These are phyloP conservation scores for Mycena rosella DNA, from an alignment of 768 basidiomycete species.

Conservation along the genomic window DNA sequence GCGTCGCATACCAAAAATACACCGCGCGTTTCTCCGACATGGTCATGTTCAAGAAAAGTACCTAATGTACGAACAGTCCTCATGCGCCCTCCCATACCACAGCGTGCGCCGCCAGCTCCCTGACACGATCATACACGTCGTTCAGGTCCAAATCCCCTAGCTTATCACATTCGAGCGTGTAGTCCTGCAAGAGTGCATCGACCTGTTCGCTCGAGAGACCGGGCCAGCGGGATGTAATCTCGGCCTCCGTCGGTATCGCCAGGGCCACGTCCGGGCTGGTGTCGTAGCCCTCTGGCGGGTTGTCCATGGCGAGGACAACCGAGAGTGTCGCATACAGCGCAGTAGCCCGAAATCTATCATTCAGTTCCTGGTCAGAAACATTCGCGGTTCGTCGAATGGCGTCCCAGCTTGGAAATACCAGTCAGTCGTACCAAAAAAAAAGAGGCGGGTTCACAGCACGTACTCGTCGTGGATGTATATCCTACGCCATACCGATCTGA, in stretches of 20 bases:
- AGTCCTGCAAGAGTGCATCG: conserved; percentile 70
- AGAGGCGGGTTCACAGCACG: conserved; percentile 43
- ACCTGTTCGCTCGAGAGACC: conserved; percentile 77
- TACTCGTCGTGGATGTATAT: conserved; percentile 93
- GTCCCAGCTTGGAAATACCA: conserved; percentile 74
- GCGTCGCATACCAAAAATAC: conserved; percentile 64
- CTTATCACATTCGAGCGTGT: conserved; percentile 68
- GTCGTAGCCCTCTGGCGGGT: conserved; percentile 61
- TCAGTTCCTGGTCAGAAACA: conserved; percentile 82
- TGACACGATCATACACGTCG: conserved; percentile 72
- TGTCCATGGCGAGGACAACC: conserved; percentile 57
- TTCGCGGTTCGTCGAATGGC: conserved; percentile 79
- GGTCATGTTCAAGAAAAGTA: conserved; percentile 40
- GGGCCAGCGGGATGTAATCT: conserved; percentile 80
- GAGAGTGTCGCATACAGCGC: conserved; percentile 79
- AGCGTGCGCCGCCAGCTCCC: conserved; percentile 71
- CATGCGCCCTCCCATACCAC: conserved; percentile 50
- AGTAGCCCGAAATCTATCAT: conserved; percentile 76
- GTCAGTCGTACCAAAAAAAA: background rate
- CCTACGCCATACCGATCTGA: conserved; percentile 87
- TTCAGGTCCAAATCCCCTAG: conserved; percentile 71
- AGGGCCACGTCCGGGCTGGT: conserved; percentile 71
- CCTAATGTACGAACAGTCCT: conserved; percentile 35
- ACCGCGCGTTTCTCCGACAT: conserved; percentile 47
- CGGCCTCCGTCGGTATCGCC: conserved; percentile 66